A percentile compares a stretch with the other conserved stretches of the same genome.
Conservation (phyloP, 495 filamentous ascomycete genomes). For the Tuber calosporum region DNA sequence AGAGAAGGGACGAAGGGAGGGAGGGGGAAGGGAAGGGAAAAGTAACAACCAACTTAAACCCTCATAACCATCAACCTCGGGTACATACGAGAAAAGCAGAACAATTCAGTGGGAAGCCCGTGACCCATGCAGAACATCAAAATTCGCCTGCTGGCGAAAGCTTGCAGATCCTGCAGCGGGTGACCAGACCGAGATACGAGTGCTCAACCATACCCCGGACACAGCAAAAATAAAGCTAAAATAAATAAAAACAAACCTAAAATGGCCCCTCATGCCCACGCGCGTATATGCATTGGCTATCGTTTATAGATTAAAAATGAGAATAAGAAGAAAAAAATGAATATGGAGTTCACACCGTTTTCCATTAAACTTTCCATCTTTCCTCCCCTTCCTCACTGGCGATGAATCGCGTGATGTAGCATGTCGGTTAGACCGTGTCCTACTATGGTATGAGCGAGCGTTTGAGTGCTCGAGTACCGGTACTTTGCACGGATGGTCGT, state of each 20-base stretch:
- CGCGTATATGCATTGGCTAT: not conserved
- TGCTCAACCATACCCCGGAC: not conserved
- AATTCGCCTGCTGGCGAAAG: not conserved
- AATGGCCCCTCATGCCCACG: not conserved
- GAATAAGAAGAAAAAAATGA: not conserved
- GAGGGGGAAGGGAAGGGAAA: not conserved
- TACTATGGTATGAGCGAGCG: not conserved
- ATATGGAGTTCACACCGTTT: not conserved
- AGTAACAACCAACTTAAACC: not conserved
- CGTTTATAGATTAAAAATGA: not conserved
- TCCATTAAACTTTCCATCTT: not conserved
- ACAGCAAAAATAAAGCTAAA: not conserved
- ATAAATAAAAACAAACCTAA: not conserved
- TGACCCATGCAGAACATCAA: not conserved
- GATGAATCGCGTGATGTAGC: slow-evolving; percentile 1
- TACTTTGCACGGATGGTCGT: not conserved
- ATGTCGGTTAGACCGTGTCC: not conserved
- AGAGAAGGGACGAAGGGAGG: not conserved
- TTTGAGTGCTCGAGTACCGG: not conserved
- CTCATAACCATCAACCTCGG: not conserved
- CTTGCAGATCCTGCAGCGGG: not conserved
- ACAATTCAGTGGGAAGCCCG: not conserved
- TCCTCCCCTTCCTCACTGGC: not conserved
- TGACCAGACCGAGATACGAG: not conserved
- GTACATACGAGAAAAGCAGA: not conserved